These are phyloP conservation scores for Fusarium foetens DNA, from an alignment of 2,329 filamentous ascomycete species.

Conservation along the genomic window DNA sequence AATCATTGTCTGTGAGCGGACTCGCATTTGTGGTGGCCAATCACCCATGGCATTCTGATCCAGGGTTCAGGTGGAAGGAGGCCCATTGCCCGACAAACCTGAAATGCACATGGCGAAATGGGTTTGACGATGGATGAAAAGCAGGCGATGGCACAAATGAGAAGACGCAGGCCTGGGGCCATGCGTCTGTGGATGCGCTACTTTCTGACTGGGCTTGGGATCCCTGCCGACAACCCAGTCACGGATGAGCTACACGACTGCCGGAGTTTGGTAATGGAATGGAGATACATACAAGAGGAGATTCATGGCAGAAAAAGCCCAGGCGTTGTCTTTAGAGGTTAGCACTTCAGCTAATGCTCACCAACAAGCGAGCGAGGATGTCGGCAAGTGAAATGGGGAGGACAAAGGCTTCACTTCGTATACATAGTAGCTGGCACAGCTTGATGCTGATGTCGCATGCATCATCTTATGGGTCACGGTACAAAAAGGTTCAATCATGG, in stretches of 20 bases:
- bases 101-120: conserved; percentile 23
- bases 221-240: conserved; percentile 35
- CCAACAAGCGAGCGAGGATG: conserved; percentile 25
- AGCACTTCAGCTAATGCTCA: conserved; percentile 30
- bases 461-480: conserved; percentile 43
- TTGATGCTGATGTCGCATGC: conserved; percentile 41
- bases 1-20: not conserved
- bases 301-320: conserved; percentile 24
- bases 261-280: conserved; percentile 17
- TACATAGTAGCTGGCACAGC: conserved; percentile 39
- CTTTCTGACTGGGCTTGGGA: conserved; percentile 44
- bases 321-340: conserved; percentile 15
- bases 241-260: conserved; percentile 30
- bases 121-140: conserved; percentile 26
- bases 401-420: conserved; percentile 40
- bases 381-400: conserved; percentile 14
- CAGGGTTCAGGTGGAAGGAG: not conserved
- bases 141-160: conserved; percentile 22
- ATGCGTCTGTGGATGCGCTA: conserved; percentile 39
- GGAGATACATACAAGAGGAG: conserved; percentile 22
- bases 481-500: conserved; percentile 43
- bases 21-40: not conserved
- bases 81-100: conserved; percentile 21
- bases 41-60: not conserved
- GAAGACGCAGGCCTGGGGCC: conserved; percentile 26